Evolutionary conservation across 768 basidiomycete species (phyloP).

Genomic region (Chiua virens): DNA sequence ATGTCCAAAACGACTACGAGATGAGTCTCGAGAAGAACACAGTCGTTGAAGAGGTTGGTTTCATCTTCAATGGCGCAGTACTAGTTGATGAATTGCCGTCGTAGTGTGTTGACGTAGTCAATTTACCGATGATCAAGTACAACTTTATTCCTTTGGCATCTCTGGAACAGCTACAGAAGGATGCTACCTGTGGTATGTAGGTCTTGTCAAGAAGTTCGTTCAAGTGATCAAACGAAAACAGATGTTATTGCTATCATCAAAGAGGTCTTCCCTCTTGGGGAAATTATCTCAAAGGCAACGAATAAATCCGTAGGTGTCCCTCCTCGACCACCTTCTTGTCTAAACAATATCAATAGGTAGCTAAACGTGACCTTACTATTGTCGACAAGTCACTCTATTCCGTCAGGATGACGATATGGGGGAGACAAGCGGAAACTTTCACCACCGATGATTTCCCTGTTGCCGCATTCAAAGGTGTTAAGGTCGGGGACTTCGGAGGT

Average conservation of each 20-base stretch:
- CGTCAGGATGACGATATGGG: slow-evolving; percentile 91
- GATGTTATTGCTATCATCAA: slow-evolving; percentile 90
- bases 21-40: slow-evolving; percentile 82
- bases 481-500: slow-evolving; percentile 91
- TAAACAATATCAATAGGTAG: slow-evolving; percentile 48
- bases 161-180: slow-evolving; percentile 67
- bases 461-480: slow-evolving; percentile 91
- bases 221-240: slow-evolving; percentile 27
- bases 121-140: slow-evolving; percentile 82
- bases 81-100: slow-evolving; percentile 6
- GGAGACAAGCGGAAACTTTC: slow-evolving; percentile 88
- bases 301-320: slow-evolving; percentile 48
- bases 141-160: slow-evolving; percentile 68
- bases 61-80: neutral
- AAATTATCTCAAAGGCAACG: slow-evolving; percentile 75
- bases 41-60: slow-evolving; percentile 76
- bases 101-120: slow-evolving; percentile 76
- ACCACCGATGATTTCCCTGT: slow-evolving; percentile 60
- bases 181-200: slow-evolving; percentile 74
- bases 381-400: slow-evolving; percentile 81
- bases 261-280: slow-evolving; percentile 64
- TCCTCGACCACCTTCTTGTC: slow-evolving; percentile 1
- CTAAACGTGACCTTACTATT: slow-evolving; percentile 86
- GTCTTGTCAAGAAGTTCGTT: neutral
- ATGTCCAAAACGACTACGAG: slow-evolving; percentile 90